phyloP scores from a whole-genome alignment of 2,329 filamentous ascomycete species.

The Trichoderma guizhouense region DNA sequence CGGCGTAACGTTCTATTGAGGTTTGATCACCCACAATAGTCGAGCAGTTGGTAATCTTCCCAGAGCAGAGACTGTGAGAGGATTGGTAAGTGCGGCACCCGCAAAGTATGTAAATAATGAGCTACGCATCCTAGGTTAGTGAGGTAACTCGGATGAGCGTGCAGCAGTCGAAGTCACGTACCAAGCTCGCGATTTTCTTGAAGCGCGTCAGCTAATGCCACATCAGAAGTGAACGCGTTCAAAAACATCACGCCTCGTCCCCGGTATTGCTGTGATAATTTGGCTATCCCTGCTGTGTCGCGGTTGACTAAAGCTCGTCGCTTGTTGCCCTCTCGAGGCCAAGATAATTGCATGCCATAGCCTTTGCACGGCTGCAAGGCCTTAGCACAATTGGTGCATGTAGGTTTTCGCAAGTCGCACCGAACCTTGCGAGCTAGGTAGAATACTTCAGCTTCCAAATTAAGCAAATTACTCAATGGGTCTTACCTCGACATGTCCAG shows the following conservation, averaged over 20 bases:
- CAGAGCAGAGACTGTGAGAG: not conserved
- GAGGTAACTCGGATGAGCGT: not conserved
- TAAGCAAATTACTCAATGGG: not conserved
- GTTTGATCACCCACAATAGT: not conserved
- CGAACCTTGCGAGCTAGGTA: constrained; percentile 8
- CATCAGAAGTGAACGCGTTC: constrained; percentile 1
- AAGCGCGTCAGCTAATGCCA: not conserved
- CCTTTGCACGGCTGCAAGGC: constrained; percentile 4
- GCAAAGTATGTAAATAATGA: not conserved
- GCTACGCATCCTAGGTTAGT: not conserved
- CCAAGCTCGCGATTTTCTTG: not conserved
- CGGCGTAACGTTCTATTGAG: not conserved
- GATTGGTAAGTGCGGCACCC: not conserved
- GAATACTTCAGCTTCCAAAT: not conserved
- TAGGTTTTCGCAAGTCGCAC: constrained; percentile 10
- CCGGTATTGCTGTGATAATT: not conserved
- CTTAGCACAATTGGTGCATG: constrained; percentile 14
- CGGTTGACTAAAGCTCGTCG: constrained; percentile 1
- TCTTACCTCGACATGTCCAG: constrained; percentile 6
- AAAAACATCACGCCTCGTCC: not conserved
- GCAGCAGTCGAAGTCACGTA: not conserved
- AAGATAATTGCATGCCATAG: constrained; percentile 18
- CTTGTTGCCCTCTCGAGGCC: constrained; percentile 16
- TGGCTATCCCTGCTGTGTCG: not conserved
- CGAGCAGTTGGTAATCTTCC: not conserved